Evolutionary conservation across 164 flowering plant genomes (phyloP).

Genomic region (Hamamelis virginiana): DNA sequence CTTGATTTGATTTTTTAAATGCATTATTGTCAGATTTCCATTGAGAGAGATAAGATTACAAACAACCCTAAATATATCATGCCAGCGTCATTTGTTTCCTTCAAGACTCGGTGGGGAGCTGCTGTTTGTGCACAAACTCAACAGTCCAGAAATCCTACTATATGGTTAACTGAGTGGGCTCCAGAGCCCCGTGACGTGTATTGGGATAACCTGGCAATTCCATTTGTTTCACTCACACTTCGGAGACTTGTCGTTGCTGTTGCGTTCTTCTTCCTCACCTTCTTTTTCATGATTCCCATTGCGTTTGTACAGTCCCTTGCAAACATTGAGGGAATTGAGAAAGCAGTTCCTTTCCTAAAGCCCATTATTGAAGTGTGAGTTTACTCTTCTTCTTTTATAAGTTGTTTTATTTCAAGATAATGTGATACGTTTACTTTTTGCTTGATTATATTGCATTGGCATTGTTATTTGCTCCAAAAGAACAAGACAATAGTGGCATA

Average conservation of each 20-base stretch:
- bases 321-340: constrained; percentile 78
- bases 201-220: constrained; percentile 85
- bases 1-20: neutral
- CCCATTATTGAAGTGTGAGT: constrained; percentile 58
- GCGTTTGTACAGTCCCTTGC: constrained; percentile 88
- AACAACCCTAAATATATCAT: constrained; percentile 54
- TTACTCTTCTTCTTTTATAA: neutral
- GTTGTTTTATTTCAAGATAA: neutral
- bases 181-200: constrained; percentile 91
- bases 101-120: constrained; percentile 84
- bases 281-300: constrained; percentile 93
- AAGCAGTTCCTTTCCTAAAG: constrained; percentile 62
- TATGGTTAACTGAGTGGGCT: constrained; percentile 94
- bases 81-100: constrained; percentile 96
- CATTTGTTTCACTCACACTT: constrained; percentile 68
- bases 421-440: neutral
- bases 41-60: constrained; percentile 47
- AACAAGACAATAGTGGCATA: too few species aligned
- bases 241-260: constrained; percentile 67
- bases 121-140: constrained; percentile 98
- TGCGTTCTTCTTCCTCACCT: constrained; percentile 83
- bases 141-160: constrained; percentile 77
- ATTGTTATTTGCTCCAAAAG: too few species aligned
- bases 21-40: constrained; percentile 38
- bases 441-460: too few species aligned